Evolutionary conservation across 1,284 basidiomycete genomes (phyloP).

Genomic region (Papiliotrema fonsecae): DNA sequence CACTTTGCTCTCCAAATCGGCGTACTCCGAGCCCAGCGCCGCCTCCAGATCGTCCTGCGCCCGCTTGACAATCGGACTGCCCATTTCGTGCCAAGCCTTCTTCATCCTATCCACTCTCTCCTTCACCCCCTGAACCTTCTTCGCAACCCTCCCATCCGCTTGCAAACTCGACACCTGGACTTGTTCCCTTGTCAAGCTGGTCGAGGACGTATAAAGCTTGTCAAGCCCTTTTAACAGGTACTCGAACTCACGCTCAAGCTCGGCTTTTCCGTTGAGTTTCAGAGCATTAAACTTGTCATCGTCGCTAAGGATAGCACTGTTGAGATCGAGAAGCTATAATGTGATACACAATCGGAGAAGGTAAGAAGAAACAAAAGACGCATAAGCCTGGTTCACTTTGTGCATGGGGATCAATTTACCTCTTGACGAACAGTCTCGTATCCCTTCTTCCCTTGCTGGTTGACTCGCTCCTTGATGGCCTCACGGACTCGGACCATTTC

Average conservation of each 20-base stretch:
- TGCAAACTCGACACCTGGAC: constrained; percentile 27
- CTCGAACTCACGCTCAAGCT: constrained; percentile 34
- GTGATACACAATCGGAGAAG: no score
- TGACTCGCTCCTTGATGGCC: constrained; percentile 25
- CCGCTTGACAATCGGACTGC: constrained; percentile 16
- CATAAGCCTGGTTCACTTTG: constrained; percentile 1
- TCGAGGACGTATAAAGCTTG: constrained; percentile 39
- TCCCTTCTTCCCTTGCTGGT: constrained; percentile 28
- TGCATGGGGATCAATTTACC: constrained; percentile 21
- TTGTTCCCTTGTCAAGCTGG: constrained; percentile 30
- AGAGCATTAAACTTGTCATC: constrained; percentile 20
- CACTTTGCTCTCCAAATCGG: constrained; percentile 30
- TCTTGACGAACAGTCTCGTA: constrained; percentile 23
- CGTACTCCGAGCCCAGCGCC: constrained; percentile 27
- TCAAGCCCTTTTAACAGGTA: constrained; percentile 40
- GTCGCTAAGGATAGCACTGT: constrained; percentile 5
- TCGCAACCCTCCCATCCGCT: constrained; percentile 21
- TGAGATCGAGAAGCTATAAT: constrained; percentile 12
- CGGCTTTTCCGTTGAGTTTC: constrained; percentile 14
- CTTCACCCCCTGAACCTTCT: constrained; percentile 20
- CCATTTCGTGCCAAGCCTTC: constrained; percentile 15
- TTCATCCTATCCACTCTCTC: constrained; percentile 19
- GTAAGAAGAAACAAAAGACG: constrained; percentile 4
- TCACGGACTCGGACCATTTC: constrained; percentile 17
- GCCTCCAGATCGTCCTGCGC: constrained; percentile 25